phyloP scores from a whole-genome alignment of 106 monocot genomes.

The Dendrobium chrysotoxum region DNA sequence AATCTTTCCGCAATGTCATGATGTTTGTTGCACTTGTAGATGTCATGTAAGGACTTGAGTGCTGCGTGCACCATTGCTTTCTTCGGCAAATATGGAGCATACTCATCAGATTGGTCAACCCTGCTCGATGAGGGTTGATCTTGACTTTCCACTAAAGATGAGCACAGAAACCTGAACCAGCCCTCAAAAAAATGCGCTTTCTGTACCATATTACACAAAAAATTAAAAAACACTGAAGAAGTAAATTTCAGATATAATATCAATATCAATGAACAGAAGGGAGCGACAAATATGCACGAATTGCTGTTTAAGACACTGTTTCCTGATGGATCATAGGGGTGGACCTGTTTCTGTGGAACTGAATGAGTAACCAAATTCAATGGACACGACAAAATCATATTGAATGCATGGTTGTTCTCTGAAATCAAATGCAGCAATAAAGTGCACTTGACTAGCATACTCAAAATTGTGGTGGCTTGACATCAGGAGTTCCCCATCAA shows the following conservation, averaged over 20 bases:
- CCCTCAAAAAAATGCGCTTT: slow-evolving; percentile 79
- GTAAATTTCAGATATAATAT: background rate
- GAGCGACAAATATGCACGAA: background rate
- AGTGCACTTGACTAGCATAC: no score
- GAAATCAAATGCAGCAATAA: no score
- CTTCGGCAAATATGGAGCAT: slow-evolving; percentile 13
- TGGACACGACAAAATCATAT: background rate
- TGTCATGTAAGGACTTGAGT: slow-evolving; percentile 30
- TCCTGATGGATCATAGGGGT: no score
- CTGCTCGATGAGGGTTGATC: slow-evolving; percentile 23
- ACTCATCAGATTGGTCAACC: slow-evolving; percentile 18
- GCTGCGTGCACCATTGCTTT: slow-evolving; percentile 40
- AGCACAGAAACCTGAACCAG: slow-evolving; percentile 50
- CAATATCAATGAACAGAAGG: background rate
- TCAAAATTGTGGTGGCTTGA: no score
- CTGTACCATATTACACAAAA: slow-evolving; percentile 22
- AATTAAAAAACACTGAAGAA: background rate
- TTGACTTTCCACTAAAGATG: slow-evolving; percentile 13
- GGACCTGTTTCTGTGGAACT: no score
- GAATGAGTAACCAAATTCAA: no score
- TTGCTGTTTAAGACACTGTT: background rate
- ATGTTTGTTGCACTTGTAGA: slow-evolving; percentile 34
- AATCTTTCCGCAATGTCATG: slow-evolving; percentile 36
- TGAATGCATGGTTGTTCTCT: background rate
- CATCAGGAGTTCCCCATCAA: no score